Percentiles rank a stretch among this genome's conserved stretches.
Conservation (phyloP, 179 eudicot genomes). For the Actinidia arguta region DNA sequence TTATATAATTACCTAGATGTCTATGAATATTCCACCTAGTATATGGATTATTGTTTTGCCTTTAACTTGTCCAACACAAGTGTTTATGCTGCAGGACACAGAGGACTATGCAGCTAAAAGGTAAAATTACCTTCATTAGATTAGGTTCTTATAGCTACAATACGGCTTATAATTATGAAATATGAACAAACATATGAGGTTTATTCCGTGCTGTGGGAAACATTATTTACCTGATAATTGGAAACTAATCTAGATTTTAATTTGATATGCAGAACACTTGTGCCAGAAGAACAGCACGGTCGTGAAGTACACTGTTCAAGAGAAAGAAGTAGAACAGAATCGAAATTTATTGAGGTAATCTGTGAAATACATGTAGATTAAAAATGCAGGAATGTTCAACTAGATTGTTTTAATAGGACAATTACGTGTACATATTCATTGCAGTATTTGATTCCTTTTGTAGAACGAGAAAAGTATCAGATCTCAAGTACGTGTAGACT, state of each 20-base stretch:
- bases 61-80: conserved; percentile 3
- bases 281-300: conserved; percentile 37
- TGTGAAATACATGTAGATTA: neutral
- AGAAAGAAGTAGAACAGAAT: conserved; percentile 78
- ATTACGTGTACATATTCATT: conserved; percentile 1
- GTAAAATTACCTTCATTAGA: conserved; percentile 17
- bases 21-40: neutral
- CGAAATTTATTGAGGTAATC: conserved; percentile 60
- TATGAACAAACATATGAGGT: too few species aligned
- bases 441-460: conserved; percentile 94
- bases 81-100: conserved; percentile 22
- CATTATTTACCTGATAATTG: neutral
- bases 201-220: neutral
- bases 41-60: neutral
- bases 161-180: neutral
- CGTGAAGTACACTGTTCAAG: conserved; percentile 74
- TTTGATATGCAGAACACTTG: conserved; percentile 38
- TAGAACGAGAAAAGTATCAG: conserved; percentile 79
- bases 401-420: neutral
- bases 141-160: neutral
- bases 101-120: conserved; percentile 23
- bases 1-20: neutral
- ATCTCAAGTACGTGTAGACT: conserved; percentile 71
- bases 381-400: neutral
- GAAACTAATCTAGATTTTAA: conserved; percentile 2